These are phyloP conservation scores for Aspergillus pseudoterreus DNA, from an alignment of 2,329 filamentous ascomycete species.

Conservation along the genomic window DNA sequence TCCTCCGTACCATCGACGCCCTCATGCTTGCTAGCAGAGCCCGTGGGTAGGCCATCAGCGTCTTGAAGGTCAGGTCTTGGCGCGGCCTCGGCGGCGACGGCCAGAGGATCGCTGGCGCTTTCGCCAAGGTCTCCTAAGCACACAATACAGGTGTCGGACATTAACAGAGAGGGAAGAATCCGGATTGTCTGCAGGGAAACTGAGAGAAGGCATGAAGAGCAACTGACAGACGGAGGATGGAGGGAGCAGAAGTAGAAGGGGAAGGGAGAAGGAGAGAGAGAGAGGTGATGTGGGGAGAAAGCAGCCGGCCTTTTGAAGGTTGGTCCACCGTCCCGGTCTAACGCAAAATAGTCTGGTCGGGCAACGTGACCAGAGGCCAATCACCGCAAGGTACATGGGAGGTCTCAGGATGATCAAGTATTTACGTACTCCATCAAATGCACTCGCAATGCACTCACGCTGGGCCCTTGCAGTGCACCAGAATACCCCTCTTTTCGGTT, in stretches of 20 bases:
- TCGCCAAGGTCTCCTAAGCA: slow-evolving; percentile 66
- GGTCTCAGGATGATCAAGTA: no score
- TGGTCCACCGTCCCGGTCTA: slow-evolving; percentile 33
- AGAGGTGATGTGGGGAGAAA: slow-evolving; percentile 29
- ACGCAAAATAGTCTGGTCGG: slow-evolving; percentile 33
- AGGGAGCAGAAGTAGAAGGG: slow-evolving; percentile 15
- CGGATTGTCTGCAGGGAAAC: slow-evolving; percentile 24
- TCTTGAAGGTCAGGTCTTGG: slow-evolving; percentile 39
- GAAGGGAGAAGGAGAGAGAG: slow-evolving; percentile 23
- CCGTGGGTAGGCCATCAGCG: slow-evolving; percentile 22
- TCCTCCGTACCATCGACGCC: slow-evolving; percentile 36
- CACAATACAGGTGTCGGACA: slow-evolving; percentile 69
- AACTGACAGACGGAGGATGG: slow-evolving; percentile 24
- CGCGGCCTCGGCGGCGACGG: slow-evolving; percentile 38
- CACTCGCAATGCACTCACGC: no score
- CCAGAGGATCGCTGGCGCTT: slow-evolving; percentile 50
- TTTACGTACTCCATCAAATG: neutral
- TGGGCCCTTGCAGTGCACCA: slow-evolving; percentile 9
- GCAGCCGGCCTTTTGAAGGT: slow-evolving; percentile 39
- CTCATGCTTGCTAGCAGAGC: slow-evolving; percentile 25
- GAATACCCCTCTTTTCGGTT: slow-evolving; percentile 1
- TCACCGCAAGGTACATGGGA: slow-evolving; percentile 6
- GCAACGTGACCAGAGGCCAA: slow-evolving; percentile 35
- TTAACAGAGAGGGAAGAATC: slow-evolving; percentile 36
- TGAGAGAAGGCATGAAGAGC: slow-evolving; percentile 39